These are phyloP conservation scores for Cladophialophora psammophila DNA, from an alignment of 2,329 filamentous ascomycete species.

Conservation along the genomic window DNA sequence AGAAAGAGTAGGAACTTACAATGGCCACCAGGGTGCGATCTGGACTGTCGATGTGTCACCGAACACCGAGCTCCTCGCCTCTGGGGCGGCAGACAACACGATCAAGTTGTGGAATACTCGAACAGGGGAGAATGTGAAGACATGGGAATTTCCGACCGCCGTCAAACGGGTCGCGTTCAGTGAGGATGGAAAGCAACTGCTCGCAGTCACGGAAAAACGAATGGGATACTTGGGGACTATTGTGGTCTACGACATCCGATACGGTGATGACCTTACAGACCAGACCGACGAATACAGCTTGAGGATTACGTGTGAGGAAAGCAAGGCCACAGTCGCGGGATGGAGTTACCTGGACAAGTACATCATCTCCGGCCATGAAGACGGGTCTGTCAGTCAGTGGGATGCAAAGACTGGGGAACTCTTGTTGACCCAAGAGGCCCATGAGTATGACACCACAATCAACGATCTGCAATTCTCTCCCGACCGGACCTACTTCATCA, in stretches of 20 bases:
- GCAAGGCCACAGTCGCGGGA: constrained; percentile 95
- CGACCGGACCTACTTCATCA: constrained; percentile 98
- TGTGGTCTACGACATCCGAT: constrained; percentile 86
- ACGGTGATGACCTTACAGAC: constrained; percentile 76
- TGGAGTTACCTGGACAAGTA: constrained; percentile 95
- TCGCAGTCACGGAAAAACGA: constrained; percentile 97
- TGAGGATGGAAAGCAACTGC: constrained; percentile 86
- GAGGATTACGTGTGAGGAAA: constrained; percentile 91
- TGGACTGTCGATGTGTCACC: constrained; percentile 99
- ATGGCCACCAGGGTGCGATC: constrained; percentile 95
- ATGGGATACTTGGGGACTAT: constrained; percentile 96
- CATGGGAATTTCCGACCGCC: constrained; percentile 95
- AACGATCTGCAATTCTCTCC: constrained; percentile 94
- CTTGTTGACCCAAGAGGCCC: constrained; percentile 79
- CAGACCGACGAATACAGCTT: constrained; percentile 84
- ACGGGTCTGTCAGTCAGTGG: constrained; percentile 88
- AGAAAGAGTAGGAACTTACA: constrained; percentile 95
- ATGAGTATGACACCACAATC: constrained; percentile 83
- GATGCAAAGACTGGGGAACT: constrained; percentile 91
- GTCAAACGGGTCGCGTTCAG: constrained; percentile 99
- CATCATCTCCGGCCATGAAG: constrained; percentile 97
- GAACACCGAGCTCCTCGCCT: constrained; percentile 88
- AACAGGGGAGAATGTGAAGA: constrained; percentile 91
- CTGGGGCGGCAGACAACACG: constrained; percentile 96
- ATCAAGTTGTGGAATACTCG: constrained; percentile 97